Evolutionary conservation across 2,329 filamentous ascomycete genomes (phyloP).

Genomic region (Xylariaceae sp.): DNA sequence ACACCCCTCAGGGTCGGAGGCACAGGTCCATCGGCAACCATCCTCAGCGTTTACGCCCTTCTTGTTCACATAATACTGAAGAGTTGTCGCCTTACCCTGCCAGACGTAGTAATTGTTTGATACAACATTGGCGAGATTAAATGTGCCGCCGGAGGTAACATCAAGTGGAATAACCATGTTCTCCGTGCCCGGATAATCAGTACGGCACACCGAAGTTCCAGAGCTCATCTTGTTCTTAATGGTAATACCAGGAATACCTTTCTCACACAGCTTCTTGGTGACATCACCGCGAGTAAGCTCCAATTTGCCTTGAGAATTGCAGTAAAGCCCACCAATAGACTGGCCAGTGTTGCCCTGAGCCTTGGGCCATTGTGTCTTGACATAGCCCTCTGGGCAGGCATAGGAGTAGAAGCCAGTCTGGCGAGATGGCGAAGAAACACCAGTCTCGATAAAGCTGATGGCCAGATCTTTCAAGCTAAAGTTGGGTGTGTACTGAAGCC

Average conservation of each 20-base stretch:
- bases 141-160: slow-evolving; percentile 62
- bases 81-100: slow-evolving; percentile 76
- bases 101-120: slow-evolving; percentile 77
- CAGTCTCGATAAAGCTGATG: slow-evolving; percentile 71
- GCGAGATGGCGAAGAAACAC: slow-evolving; percentile 61
- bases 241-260: slow-evolving; percentile 71
- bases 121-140: slow-evolving; percentile 76
- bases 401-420: slow-evolving; percentile 83
- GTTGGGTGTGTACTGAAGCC: slow-evolving; percentile 70
- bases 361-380: slow-evolving; percentile 88
- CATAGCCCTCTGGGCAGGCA: slow-evolving; percentile 86
- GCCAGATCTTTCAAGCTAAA: slow-evolving; percentile 53
- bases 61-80: slow-evolving; percentile 97
- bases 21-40: slow-evolving; percentile 77
- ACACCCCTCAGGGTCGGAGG: slow-evolving; percentile 55
- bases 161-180: slow-evolving; percentile 81
- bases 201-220: slow-evolving; percentile 82
- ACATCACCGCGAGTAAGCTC: slow-evolving; percentile 72
- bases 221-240: slow-evolving; percentile 76
- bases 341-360: slow-evolving; percentile 80
- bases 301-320: slow-evolving; percentile 74
- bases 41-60: slow-evolving; percentile 68
- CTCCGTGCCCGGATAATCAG: slow-evolving; percentile 94
- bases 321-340: slow-evolving; percentile 87
- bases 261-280: slow-evolving; percentile 73